Evolutionary conservation across 1,284 basidiomycete genomes (phyloP).

Genomic region (Calocybe gambosa): DNA sequence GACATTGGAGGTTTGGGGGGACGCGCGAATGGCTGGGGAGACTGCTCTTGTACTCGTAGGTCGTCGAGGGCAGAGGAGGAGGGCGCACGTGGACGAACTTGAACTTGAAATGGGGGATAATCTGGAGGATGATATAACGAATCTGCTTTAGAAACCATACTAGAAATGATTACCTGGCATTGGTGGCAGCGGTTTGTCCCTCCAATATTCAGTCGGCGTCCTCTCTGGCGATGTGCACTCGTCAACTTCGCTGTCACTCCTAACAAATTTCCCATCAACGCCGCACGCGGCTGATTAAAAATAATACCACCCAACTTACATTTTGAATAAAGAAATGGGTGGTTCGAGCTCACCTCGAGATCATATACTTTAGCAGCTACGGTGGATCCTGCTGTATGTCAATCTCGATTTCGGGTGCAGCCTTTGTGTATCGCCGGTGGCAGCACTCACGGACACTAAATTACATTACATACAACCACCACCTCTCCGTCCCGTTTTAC

Average conservation of each 20-base stretch:
- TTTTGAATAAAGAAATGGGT: neutral
- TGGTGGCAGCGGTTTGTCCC: slow-evolving; percentile 25
- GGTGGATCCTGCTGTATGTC: neutral
- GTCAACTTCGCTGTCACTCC: slow-evolving; percentile 8
- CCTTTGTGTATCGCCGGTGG: neutral
- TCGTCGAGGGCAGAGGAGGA: slow-evolving; percentile 22
- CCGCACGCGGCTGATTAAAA: slow-evolving; percentile 8
- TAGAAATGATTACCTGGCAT: slow-evolving; percentile 23
- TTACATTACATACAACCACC: no score
- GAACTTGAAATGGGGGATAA: slow-evolving; percentile 23
- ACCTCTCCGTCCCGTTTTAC: no score
- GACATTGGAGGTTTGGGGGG: slow-evolving; percentile 38
- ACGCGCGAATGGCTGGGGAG: slow-evolving; percentile 31
- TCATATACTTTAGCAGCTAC: slow-evolving; percentile 7
- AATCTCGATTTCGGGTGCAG: neutral
- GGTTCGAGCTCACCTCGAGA: slow-evolving; percentile 1
- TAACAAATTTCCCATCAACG: slow-evolving; percentile 15
- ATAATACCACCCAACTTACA: neutral
- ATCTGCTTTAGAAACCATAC: slow-evolving; percentile 7
- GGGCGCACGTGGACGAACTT: slow-evolving; percentile 26
- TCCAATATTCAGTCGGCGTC: slow-evolving; percentile 10
- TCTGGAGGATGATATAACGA: slow-evolving; percentile 18
- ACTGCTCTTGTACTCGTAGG: slow-evolving; percentile 13
- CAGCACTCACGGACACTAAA: neutral
- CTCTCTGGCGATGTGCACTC: slow-evolving; percentile 7